phyloP scores from a whole-genome alignment of 1,284 basidiomycete species.

The Sanguinoderma infundibulare region DNA sequence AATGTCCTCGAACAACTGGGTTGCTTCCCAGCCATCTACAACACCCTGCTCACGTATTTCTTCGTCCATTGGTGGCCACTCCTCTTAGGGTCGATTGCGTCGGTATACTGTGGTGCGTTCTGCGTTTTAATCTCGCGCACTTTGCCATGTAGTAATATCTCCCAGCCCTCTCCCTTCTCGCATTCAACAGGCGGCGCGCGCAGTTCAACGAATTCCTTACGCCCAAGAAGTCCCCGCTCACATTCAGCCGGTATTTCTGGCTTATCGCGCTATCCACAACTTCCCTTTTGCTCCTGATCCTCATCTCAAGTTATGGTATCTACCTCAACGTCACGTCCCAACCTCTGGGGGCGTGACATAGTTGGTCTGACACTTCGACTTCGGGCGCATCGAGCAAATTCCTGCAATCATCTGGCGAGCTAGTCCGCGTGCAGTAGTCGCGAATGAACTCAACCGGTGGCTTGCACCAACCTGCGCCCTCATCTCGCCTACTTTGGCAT shows the following conservation, averaged over 20 bases:
- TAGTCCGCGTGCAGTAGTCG: background rate
- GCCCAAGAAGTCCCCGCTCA: slow-evolving; percentile 33
- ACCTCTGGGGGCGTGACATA: slow-evolving; percentile 48
- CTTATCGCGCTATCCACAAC: slow-evolving; percentile 50
- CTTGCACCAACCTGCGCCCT: slow-evolving; percentile 46
- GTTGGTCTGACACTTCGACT: slow-evolving; percentile 54
- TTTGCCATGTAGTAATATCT: background rate
- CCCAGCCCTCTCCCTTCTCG: slow-evolving; percentile 38
- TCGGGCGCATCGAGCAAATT: slow-evolving; percentile 41
- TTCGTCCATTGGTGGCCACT: slow-evolving; percentile 43
- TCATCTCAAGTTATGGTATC: slow-evolving; percentile 35
- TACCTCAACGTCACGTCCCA: slow-evolving; percentile 29
- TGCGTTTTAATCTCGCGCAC: no score
- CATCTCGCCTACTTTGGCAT: slow-evolving; percentile 30
- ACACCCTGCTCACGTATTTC: slow-evolving; percentile 37
- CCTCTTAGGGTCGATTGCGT: slow-evolving; percentile 35
- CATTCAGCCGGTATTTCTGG: slow-evolving; percentile 49
- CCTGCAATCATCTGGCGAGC: slow-evolving; percentile 40
- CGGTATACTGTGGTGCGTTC: slow-evolving; percentile 39
- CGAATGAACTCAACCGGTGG: slow-evolving; percentile 40
- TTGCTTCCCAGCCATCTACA: slow-evolving; percentile 38
- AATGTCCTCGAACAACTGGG: slow-evolving; percentile 45
- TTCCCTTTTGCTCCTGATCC: slow-evolving; percentile 41
- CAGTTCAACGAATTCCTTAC: slow-evolving; percentile 39
- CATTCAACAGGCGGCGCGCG: slow-evolving; percentile 9